Base-by-base conservation (phyloP, 176 grass and related monocot genomes). In the Triticum turgidum region DNA sequence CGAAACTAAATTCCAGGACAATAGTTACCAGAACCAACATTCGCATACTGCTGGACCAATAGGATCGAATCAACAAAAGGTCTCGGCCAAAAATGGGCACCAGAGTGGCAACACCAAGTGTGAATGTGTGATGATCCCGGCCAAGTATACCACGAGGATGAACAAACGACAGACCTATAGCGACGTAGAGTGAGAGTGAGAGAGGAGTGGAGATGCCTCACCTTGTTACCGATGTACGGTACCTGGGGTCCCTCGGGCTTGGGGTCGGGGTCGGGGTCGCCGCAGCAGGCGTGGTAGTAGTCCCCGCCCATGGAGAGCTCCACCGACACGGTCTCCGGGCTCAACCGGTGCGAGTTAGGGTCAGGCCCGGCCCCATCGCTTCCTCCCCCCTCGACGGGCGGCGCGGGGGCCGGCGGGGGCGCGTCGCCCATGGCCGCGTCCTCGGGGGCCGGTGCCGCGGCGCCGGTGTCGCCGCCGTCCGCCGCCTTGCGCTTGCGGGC, bases 401-500 rank as follows among this genome's bases (percentile, higher is more conserved):
- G 54, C 52, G 33, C 47, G 14, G 74, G 63, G 37, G 11, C 65
- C 11, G 77, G 76, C 70, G 65, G 69, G 5, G 85, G 61, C 5
- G 61, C 69, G 51, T 88, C 89, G 13, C 82, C 86, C 87, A 86
- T 82, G 37, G 61, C 78, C 90, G 81, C 84, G 22, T 76, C 84
- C 38, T 51, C 80, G 25, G 76, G 86, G 42, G 73, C 76, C 24
- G 76, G 44, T 4, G 87, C 84, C 38, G 76, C 72, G 30, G 35
- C 73, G 7, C 29, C 83, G 27, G 18, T 38, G 38, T 77, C 82
- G 44, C 71, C 85, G 63, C 80, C 91, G 30, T 93, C 93, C 58
- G 82, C 83, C 32, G 96, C 90, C 89, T 98, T 98, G 87, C 93
- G 89, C 91, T 95, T 98, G 18, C 93, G 87, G 49, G 88, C 85